These are phyloP conservation scores for Erythrophleum ivorense DNA, from an alignment of 331 rosid genomes.

Conservation along the genomic window DNA sequence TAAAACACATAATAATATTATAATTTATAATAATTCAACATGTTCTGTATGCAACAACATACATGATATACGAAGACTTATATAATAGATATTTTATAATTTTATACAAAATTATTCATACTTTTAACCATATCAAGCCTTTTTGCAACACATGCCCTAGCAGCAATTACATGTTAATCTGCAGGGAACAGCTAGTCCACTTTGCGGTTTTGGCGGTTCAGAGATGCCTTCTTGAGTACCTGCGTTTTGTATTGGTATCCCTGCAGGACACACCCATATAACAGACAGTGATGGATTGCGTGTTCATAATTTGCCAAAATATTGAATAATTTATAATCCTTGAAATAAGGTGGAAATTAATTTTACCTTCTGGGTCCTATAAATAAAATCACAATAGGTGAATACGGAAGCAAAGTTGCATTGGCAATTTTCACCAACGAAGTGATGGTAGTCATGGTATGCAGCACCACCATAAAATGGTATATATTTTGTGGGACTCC, in stretches of 20 bases:
- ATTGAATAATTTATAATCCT: no score
- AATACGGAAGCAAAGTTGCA: constrained; percentile 85
- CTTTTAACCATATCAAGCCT: not conserved
- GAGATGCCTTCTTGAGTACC: constrained; percentile 22
- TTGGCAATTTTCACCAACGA: constrained; percentile 72
- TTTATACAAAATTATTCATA: not conserved
- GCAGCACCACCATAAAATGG: constrained; percentile 88
- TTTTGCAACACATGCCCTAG: not conserved
- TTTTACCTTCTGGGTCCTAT: constrained; percentile 82
- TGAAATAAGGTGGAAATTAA: not conserved
- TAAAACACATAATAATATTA: no score
- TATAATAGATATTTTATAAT: not conserved
- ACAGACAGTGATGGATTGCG: not conserved
- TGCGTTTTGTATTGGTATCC: constrained; percentile 44
- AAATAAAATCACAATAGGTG: constrained; percentile 80
- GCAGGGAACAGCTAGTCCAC: not conserved
- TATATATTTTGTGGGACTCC: constrained; percentile 75
- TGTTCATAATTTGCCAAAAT: no score
- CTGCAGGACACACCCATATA: constrained; percentile 29
- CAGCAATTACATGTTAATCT: not conserved
- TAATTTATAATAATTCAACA: not conserved
- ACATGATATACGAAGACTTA: not conserved
- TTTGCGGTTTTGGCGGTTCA: constrained; percentile 2
- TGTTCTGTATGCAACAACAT: not conserved
- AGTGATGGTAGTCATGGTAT: constrained; percentile 85